Evolutionary conservation across 2,329 filamentous ascomycete species (phyloP).

Genomic region (Coniochaeta hoffmannii): DNA sequence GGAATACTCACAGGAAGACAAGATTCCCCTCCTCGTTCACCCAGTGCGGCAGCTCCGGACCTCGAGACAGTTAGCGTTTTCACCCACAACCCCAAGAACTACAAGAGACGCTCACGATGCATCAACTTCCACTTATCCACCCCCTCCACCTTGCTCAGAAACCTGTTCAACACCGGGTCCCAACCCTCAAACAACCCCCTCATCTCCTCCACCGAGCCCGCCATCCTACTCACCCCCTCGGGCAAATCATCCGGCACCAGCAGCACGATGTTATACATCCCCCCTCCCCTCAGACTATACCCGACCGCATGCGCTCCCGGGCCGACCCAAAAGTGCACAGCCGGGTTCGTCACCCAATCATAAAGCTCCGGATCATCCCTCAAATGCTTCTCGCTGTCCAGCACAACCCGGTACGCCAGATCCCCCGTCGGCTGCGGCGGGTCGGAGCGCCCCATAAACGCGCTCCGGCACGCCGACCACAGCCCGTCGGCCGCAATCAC

Average conservation of each 20-base stretch:
- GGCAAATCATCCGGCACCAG: conserved; percentile 37
- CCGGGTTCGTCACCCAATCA: conserved; percentile 34
- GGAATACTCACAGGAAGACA: conserved; percentile 25
- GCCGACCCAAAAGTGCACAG: conserved; percentile 47
- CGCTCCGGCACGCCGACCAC: conserved; percentile 33
- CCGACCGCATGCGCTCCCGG: conserved; percentile 41
- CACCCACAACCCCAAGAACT: too few relatives aligned
- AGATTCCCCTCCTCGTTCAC: conserved; percentile 44
- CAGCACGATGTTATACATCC: conserved; percentile 38
- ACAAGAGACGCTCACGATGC: conserved; percentile 27
- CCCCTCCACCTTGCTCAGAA: conserved; percentile 41
- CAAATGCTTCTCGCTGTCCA: conserved; percentile 38
- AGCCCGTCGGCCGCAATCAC: conserved; percentile 42
- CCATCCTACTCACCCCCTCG: conserved; percentile 35
- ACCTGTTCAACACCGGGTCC: conserved; percentile 49
- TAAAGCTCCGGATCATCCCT: conserved; percentile 33
- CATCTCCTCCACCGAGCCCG: conserved; percentile 55
- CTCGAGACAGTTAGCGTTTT: too few relatives aligned
- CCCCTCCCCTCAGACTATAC: conserved; percentile 35
- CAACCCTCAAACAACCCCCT: conserved; percentile 49
- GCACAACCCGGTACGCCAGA: conserved; percentile 45
- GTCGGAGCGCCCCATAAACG: conserved; percentile 30
- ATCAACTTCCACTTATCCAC: conserved; percentile 67
- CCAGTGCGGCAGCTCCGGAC: conserved; percentile 42
- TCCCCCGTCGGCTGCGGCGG: conserved; percentile 45